Evolutionary conservation across 1,284 basidiomycete genomes (phyloP).

Genomic region (Vanrija sp.): DNA sequence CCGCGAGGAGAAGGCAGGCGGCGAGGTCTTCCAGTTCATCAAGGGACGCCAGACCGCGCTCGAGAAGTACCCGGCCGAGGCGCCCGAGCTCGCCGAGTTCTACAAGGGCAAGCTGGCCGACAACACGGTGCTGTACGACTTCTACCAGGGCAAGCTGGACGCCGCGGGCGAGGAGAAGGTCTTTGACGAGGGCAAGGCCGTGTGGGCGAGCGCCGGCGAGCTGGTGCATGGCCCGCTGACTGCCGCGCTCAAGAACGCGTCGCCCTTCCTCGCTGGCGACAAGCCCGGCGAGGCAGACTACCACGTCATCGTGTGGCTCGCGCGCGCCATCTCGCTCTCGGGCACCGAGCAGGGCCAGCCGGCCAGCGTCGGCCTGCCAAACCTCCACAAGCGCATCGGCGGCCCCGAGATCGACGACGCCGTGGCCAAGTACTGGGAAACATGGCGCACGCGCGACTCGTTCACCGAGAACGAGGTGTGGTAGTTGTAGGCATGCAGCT

Average conservation of each 20-base stretch:
- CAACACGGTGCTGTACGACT: constrained; percentile 50
- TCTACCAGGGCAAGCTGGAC: neutral
- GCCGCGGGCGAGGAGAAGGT: constrained; percentile 1
- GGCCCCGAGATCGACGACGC: neutral
- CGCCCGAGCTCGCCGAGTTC: constrained; percentile 51
- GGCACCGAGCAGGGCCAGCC: constrained; percentile 2
- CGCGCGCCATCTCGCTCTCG: constrained; percentile 3
- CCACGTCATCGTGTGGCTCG: constrained; percentile 14
- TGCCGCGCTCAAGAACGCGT: neutral
- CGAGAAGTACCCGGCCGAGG: constrained; percentile 37
- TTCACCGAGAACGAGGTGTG: constrained; percentile 6
- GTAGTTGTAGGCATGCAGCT: neutral
- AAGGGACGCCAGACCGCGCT: constrained; percentile 47
- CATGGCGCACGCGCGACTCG: constrained; percentile 1
- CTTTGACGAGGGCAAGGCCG: constrained; percentile 1
- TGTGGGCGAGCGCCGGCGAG: constrained; percentile 4
- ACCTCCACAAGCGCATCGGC: constrained; percentile 1
- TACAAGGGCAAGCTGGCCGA: constrained; percentile 52
- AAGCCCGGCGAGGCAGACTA: constrained; percentile 8
- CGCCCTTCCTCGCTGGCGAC: neutral
- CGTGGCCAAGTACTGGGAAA: constrained; percentile 6
- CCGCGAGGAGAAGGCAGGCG: constrained; percentile 47
- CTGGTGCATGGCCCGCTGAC: constrained; percentile 1
- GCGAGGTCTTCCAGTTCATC: constrained; percentile 49
- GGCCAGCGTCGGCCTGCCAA: neutral